Conservation (phyloP, 2,329 filamentous ascomycete genomes). For the Ophiocordyceps polyrhachis-furcata region DNA sequence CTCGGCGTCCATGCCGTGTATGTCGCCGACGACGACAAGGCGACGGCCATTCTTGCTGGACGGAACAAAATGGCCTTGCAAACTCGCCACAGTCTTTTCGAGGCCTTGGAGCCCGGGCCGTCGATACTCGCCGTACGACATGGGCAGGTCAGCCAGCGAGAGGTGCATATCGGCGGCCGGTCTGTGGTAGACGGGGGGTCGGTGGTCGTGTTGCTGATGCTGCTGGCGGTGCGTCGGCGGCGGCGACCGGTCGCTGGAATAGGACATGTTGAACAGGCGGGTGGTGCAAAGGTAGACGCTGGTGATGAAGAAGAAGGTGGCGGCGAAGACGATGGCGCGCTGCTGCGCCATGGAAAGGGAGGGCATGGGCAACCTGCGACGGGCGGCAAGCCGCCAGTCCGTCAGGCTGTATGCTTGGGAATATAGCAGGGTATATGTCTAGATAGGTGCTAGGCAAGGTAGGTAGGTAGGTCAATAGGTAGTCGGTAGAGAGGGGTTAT, state of each 20-base stretch:
- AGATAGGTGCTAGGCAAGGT: background rate
- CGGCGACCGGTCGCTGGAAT: background rate
- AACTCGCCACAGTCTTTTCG: slow-evolving; percentile 9
- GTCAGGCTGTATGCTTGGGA: background rate
- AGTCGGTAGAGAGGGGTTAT: background rate
- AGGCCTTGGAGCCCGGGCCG: slow-evolving; percentile 19
- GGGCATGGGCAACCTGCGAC: background rate
- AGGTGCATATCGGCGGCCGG: slow-evolving; percentile 3
- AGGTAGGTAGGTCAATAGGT: background rate
- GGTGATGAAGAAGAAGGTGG: slow-evolving; percentile 14
- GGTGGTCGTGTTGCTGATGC: background rate
- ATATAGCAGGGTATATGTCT: background rate
- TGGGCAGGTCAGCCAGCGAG: slow-evolving; percentile 15
- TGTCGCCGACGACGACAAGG: slow-evolving; percentile 73
- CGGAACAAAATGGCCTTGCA: slow-evolving; percentile 13
- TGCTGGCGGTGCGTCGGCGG: background rate
- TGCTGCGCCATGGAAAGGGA: slow-evolving; percentile 9
- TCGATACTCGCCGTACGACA: slow-evolving; percentile 21
- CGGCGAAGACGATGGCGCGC: slow-evolving; percentile 12
- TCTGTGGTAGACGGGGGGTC: background rate
- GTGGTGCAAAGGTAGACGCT: slow-evolving; percentile 16
- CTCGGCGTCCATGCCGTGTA: slow-evolving; percentile 68
- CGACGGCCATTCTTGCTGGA: slow-evolving; percentile 28
- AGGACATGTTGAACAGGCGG: slow-evolving; percentile 12
- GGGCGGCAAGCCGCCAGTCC: background rate